Conservation (phyloP, 371 early-diverging fungal genomes). For the Rhizopus arrhizus region DNA sequence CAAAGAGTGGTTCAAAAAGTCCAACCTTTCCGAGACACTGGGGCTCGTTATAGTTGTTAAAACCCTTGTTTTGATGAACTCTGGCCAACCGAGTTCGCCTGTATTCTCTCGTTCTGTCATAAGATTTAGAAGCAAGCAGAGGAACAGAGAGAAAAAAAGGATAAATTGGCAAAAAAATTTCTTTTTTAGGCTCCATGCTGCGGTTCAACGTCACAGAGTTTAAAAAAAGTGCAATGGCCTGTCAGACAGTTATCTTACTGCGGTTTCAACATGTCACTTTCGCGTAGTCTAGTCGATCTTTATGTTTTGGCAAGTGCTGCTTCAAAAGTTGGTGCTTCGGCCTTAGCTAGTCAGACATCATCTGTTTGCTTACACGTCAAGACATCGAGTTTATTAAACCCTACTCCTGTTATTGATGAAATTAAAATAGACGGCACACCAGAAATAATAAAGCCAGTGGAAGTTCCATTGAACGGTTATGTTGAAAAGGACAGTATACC, state of each 20-base stretch:
- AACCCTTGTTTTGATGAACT: slow-evolving; percentile 58
- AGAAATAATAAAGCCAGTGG: slow-evolving; percentile 3
- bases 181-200: slow-evolving; percentile 5
- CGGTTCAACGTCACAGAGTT: slow-evolving; percentile 19
- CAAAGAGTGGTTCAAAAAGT: slow-evolving; percentile 58
- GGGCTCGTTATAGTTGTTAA: slow-evolving; percentile 54
- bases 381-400: slow-evolving; percentile 48
- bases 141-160: not conserved
- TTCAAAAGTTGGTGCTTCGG: slow-evolving; percentile 29
- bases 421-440: not conserved
- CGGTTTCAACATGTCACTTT: slow-evolving; percentile 30
- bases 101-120: slow-evolving; percentile 46
- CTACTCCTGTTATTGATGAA: slow-evolving; percentile 27
- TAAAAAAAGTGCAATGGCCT: not conserved
- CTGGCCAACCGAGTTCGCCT: slow-evolving; percentile 59
- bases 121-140: not conserved
- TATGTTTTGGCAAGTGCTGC: slow-evolving; percentile 40
- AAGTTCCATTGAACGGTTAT: slow-evolving; percentile 18
- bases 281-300: slow-evolving; percentile 42
- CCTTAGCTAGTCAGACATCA: slow-evolving; percentile 35
- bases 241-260: slow-evolving; percentile 4
- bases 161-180: slow-evolving; percentile 9
- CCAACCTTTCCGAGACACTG: slow-evolving; percentile 54
- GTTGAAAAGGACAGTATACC: slow-evolving; percentile 1
- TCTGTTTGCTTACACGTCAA: slow-evolving; percentile 42